Percentiles rank a stretch among this genome's conserved stretches.
phyloP scores from a whole-genome alignment of 169 alveolate genomes.

The Cyclospora cayetanensis region DNA sequence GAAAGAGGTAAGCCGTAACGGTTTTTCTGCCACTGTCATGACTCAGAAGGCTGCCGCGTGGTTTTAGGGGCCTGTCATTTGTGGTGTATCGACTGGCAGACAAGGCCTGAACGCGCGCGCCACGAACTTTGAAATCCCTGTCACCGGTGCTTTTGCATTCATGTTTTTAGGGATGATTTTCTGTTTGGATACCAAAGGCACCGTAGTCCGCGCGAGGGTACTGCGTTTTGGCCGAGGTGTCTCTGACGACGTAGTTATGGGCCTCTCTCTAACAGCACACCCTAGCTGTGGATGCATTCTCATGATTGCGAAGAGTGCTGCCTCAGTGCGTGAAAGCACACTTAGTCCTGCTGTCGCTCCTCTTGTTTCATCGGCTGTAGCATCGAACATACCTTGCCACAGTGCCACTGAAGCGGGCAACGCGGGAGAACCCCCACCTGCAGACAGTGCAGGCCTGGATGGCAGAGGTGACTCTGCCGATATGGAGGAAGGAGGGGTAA shows the following conservation, averaged over 20 bases:
- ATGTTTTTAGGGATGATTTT: constrained; percentile 26
- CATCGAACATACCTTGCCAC: neutral
- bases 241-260: neutral
- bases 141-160: too few species aligned
- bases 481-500: neutral
- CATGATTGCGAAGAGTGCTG: constrained; percentile 49
- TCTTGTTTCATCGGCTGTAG: neutral
- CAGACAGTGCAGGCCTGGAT: neutral
- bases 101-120: too few species aligned
- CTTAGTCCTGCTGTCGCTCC: neutral
- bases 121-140: too few species aligned
- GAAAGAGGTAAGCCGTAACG: constrained; percentile 24
- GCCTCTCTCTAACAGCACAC: constrained; percentile 40
- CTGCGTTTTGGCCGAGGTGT: constrained; percentile 56
- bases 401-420: neutral
- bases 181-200: constrained; percentile 30
- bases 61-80: too few species aligned
- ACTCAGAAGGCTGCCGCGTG: neutral
- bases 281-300: constrained; percentile 36
- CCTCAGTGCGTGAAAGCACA: neutral
- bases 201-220: constrained; percentile 18
- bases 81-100: too few species aligned
- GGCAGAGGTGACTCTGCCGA: neutral
- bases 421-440: neutral
- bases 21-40: neutral